These are phyloP conservation scores for Beauveria varroae DNA, from an alignment of 2,329 filamentous ascomycete species.

Conservation along the genomic window DNA sequence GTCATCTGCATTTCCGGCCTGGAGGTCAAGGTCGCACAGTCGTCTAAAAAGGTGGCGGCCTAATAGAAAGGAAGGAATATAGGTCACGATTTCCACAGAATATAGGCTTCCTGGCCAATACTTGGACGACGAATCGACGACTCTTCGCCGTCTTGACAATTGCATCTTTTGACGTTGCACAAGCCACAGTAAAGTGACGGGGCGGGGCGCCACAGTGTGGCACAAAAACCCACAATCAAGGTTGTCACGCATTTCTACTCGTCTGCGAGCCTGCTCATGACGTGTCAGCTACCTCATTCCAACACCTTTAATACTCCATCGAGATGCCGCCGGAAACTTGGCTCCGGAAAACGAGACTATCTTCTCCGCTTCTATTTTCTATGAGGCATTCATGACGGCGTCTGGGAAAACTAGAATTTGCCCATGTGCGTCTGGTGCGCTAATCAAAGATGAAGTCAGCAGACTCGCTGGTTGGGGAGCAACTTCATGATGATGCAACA, in stretches of 20 bases:
- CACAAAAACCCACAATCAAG: neutral
- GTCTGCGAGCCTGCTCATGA: neutral
- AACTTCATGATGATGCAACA: neutral
- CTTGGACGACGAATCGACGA: neutral
- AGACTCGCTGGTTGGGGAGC: neutral
- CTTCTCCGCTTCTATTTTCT: neutral
- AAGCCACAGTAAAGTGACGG: neutral
- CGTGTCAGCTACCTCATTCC: slow-evolving; percentile 7
- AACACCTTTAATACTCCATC: neutral
- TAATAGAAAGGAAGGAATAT: neutral
- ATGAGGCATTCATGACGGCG: slow-evolving; percentile 7
- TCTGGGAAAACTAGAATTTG: neutral
- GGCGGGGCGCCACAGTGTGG: slow-evolving; percentile 7
- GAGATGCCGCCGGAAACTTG: slow-evolving; percentile 11
- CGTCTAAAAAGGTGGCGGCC: neutral
- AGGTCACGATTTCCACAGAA: neutral
- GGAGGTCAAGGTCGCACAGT: neutral
- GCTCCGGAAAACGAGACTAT: neutral
- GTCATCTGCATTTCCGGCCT: neutral
- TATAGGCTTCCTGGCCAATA: neutral
- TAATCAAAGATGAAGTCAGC: neutral
- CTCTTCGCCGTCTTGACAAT: neutral
- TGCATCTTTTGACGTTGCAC: neutral
- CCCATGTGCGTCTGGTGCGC: neutral
- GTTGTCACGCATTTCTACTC: neutral